These are phyloP conservation scores for Skeletonema grethae DNA, from an alignment of 108 stramenopile species.

Conservation along the genomic window DNA sequence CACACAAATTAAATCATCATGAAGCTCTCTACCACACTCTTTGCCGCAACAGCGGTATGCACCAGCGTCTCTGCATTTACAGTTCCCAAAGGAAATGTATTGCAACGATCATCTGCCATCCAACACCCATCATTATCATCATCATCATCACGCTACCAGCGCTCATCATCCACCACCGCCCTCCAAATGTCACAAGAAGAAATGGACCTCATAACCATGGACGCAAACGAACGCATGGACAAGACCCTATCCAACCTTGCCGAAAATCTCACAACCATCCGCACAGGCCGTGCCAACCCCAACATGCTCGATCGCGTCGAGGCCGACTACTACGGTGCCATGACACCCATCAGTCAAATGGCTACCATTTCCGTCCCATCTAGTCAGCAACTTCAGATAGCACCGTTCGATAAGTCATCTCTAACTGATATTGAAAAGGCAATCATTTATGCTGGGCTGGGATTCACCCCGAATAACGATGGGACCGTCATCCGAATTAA, in stretches of 20 bases:
- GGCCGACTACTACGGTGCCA: slow-evolving; percentile 90
- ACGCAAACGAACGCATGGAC: slow-evolving; percentile 84
- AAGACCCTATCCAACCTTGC: slow-evolving; percentile 82
- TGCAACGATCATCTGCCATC: neutral
- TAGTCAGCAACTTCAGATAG: slow-evolving; percentile 85
- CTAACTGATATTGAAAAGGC: slow-evolving; percentile 84
- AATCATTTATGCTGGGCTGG: slow-evolving; percentile 87
- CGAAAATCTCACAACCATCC: slow-evolving; percentile 78
- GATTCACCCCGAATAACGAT: slow-evolving; percentile 91
- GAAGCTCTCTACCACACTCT: slow-evolving; percentile 15
- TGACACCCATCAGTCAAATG: slow-evolving; percentile 91
- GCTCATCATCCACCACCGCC: slow-evolving; percentile 1
- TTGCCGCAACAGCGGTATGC: slow-evolving; percentile 10
- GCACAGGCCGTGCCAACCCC: slow-evolving; percentile 91
- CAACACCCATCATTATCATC: neutral
- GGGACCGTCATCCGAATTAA: slow-evolving; percentile 91
- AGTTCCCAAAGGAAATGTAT: slow-evolving; percentile 10
- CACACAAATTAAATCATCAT: no score
- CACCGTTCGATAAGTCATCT: slow-evolving; percentile 85
- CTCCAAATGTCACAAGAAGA: slow-evolving; percentile 46
- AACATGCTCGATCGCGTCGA: slow-evolving; percentile 90
- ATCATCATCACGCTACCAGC: slow-evolving; percentile 3
- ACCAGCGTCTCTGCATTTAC: slow-evolving; percentile 21
- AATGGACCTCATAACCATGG: slow-evolving; percentile 52
- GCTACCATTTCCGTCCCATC: slow-evolving; percentile 86